phyloP scores from a whole-genome alignment of 2,329 filamentous ascomycete genomes.

The Talaromyces sp. region DNA sequence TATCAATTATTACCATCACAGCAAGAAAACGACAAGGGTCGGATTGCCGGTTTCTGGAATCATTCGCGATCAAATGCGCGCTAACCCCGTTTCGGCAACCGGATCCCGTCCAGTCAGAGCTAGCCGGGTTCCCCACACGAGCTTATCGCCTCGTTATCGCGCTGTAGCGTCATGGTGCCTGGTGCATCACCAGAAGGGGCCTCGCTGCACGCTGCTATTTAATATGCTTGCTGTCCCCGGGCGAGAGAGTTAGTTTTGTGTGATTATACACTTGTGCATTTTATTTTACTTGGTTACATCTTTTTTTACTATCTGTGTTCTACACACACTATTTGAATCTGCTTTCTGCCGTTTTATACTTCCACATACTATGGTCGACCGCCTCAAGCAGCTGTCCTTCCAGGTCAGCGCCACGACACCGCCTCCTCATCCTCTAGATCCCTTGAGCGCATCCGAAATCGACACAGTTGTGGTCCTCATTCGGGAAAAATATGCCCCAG shows the following conservation, averaged over 20 bases:
- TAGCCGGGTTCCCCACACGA: slow-evolving; percentile 1
- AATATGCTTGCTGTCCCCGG: not conserved
- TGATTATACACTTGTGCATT: not conserved
- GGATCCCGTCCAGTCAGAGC: slow-evolving; percentile 10
- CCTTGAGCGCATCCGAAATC: slow-evolving; percentile 69
- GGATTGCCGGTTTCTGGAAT: slow-evolving; percentile 13
- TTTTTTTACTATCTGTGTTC: not conserved
- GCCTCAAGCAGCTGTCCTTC: slow-evolving; percentile 59
- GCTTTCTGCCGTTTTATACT: not conserved
- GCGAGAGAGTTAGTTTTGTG: not conserved
- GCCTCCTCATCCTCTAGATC: slow-evolving; percentile 70
- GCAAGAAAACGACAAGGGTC: slow-evolving; percentile 1
- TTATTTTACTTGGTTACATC: not conserved
- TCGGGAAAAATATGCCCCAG: slow-evolving; percentile 62
- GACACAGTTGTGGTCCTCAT: slow-evolving; percentile 65
- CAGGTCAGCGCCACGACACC: slow-evolving; percentile 55
- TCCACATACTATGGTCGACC: slow-evolving; percentile 45
- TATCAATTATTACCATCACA: not conserved
- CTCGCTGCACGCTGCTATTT: not conserved
- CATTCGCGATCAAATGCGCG: not conserved
- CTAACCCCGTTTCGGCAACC: slow-evolving; percentile 3
- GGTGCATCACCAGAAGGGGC: not conserved
- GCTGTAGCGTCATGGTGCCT: not conserved
- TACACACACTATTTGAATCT: not conserved
- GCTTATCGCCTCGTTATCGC: slow-evolving; percentile 9